A percentile compares a stretch with the other conserved stretches of the same genome.
Conservation (phyloP, 108 stramenopile species). For the Discostella stelligeroides region DNA sequence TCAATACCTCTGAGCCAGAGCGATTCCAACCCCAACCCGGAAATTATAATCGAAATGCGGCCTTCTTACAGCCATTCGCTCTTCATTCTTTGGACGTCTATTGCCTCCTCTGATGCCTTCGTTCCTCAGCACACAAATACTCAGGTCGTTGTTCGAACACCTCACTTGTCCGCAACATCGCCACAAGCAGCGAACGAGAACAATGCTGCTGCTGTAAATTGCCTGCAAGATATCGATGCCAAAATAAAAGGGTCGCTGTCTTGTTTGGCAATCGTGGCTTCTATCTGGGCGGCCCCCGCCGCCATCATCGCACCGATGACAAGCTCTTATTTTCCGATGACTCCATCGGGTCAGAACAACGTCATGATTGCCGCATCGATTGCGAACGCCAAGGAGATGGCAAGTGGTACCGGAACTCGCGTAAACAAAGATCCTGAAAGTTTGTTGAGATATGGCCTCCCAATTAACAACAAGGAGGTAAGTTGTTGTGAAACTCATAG, state of each 20-base stretch:
- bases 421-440: slow-evolving; percentile 95
- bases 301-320: slow-evolving; percentile 24
- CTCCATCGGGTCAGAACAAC: neutral
- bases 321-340: slow-evolving; percentile 6
- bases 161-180: slow-evolving; percentile 16
- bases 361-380: slow-evolving; percentile 31
- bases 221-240: slow-evolving; percentile 29
- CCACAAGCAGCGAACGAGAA: slow-evolving; percentile 5
- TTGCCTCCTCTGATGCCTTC: neutral
- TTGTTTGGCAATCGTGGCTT: slow-evolving; percentile 33
- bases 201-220: slow-evolving; percentile 3
- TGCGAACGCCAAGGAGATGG: slow-evolving; percentile 86
- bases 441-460: slow-evolving; percentile 86
- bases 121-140: neutral
- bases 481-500: slow-evolving; percentile 13
- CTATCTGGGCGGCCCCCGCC: slow-evolving; percentile 53
- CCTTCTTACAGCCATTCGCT: neutral
- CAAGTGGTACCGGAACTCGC: slow-evolving; percentile 80
- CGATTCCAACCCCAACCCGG: neutral
- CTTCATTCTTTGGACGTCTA: neutral
- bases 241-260: slow-evolving; percentile 38
- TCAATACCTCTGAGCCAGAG: no score
- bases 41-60: neutral
- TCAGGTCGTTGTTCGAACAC: neutral
- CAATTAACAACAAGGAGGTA: slow-evolving; percentile 88